These are phyloP conservation scores for Hydnomerulius pinastri DNA, from an alignment of 768 basidiomycete species.

Conservation along the genomic window DNA sequence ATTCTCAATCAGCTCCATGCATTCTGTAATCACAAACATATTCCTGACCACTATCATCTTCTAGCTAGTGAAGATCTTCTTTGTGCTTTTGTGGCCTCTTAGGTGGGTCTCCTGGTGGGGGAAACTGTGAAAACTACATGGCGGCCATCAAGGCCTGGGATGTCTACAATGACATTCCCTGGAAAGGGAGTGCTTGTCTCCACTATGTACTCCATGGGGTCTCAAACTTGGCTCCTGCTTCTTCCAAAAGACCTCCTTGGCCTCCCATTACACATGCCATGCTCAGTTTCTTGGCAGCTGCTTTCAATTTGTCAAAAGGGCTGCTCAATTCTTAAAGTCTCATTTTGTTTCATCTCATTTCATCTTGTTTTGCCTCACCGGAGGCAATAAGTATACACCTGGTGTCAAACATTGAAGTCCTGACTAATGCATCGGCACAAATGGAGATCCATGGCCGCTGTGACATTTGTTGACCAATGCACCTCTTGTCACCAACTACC, in stretches of 20 bases:
- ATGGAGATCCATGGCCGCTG: too few relatives aligned
- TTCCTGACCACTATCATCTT: slow-evolving; percentile 13
- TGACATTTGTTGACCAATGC: too few relatives aligned
- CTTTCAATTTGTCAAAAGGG: too few relatives aligned
- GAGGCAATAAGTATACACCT: background rate
- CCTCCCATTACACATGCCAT: slow-evolving; percentile 29
- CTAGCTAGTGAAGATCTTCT: slow-evolving; percentile 30
- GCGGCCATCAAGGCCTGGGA: slow-evolving; percentile 36
- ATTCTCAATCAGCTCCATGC: slow-evolving; percentile 5
- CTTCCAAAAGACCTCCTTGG: slow-evolving; percentile 15
- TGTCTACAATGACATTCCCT: slow-evolving; percentile 24
- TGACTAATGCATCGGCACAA: too few relatives aligned
- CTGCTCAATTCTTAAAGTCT: slow-evolving; percentile 7
- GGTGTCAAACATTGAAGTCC: background rate
- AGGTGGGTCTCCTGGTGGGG: background rate
- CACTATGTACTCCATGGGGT: slow-evolving; percentile 25
- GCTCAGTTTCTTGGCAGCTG: slow-evolving; percentile 21
- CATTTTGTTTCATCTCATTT: background rate
- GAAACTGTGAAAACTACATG: background rate
- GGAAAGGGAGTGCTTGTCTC: slow-evolving; percentile 19
- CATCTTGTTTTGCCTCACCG: background rate
- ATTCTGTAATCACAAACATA: slow-evolving; percentile 22
- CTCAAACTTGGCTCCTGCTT: slow-evolving; percentile 23
- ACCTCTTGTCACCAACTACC: too few relatives aligned
- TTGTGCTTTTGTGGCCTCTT: slow-evolving; percentile 27